Conservation (phyloP, 208 protist genomes). For the Trypanosoma brucei region DNA sequence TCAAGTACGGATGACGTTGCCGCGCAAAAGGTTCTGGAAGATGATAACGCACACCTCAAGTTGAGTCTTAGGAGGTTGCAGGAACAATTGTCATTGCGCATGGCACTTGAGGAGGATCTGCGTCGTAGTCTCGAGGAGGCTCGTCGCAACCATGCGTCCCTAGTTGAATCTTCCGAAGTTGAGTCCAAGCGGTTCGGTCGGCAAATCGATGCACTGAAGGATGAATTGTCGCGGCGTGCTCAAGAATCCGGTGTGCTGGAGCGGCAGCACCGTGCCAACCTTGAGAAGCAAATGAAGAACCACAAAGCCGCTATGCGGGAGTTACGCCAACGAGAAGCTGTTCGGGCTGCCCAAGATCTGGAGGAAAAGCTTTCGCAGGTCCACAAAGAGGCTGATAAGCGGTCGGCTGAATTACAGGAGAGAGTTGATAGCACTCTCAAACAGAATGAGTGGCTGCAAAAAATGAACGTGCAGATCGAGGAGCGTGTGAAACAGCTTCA, state of each 20-base stretch:
- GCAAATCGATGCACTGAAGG: slow-evolving; percentile 70
- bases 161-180: slow-evolving; percentile 6
- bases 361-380: slow-evolving; percentile 10
- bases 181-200: slow-evolving; percentile 17
- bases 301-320: slow-evolving; percentile 18
- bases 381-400: slow-evolving; percentile 6
- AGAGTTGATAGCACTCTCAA: slow-evolving; percentile 3
- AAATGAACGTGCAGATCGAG: slow-evolving; percentile 8
- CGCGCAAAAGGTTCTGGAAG: slow-evolving; percentile 17
- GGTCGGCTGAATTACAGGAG: slow-evolving; percentile 13
- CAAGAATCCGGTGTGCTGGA: slow-evolving; percentile 45
- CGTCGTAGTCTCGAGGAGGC: slow-evolving; percentile 42
- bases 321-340: slow-evolving; percentile 10
- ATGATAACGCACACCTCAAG: slow-evolving; percentile 21
- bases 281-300: slow-evolving; percentile 26
- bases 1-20: slow-evolving; percentile 15
- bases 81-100: slow-evolving; percentile 43
- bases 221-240: slow-evolving; percentile 61
- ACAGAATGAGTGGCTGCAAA: slow-evolving; percentile 16
- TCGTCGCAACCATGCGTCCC: slow-evolving; percentile 19
- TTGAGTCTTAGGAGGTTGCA: slow-evolving; percentile 28
- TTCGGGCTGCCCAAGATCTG: slow-evolving; percentile 20
- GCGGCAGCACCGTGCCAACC: slow-evolving; percentile 18
- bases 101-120: slow-evolving; percentile 46
- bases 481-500: neutral